Percentiles rank a stretch among this genome's conserved stretches.
Conservation (phyloP, 768 basidiomycete species). For the Suillus tomentosus region DNA sequence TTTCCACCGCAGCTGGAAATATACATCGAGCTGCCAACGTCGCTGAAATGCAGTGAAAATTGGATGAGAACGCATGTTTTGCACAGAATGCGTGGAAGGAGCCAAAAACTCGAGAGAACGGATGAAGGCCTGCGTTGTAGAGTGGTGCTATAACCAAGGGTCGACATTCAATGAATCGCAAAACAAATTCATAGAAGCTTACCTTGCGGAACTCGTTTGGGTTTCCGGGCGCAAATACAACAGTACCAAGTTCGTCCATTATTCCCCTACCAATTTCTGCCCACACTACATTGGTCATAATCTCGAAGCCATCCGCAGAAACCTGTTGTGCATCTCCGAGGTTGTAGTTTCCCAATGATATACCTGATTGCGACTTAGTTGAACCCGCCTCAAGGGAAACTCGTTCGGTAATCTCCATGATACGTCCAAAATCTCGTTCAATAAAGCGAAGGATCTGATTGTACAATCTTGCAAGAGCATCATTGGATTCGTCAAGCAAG, state of each 20-base stretch:
- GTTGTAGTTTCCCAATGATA: constrained; percentile 5
- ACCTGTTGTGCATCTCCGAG: constrained; percentile 14
- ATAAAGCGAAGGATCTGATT: constrained; percentile 82
- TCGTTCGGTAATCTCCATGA: constrained; percentile 79
- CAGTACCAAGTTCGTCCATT: constrained; percentile 78
- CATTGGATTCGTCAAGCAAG: constrained; percentile 65
- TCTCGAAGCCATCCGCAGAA: constrained; percentile 59
- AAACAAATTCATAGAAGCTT: background rate
- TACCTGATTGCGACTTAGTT: constrained; percentile 20
- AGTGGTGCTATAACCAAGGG: constrained; percentile 64
- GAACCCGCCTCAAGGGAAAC: constrained; percentile 52
- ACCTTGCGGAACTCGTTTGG: constrained; percentile 91
- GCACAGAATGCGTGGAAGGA: constrained; percentile 70
- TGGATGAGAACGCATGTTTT: constrained; percentile 71
- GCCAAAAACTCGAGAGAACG: constrained; percentile 80
- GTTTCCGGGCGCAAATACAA: constrained; percentile 89
- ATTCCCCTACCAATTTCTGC: constrained; percentile 79
- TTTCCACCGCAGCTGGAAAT: constrained; percentile 97
- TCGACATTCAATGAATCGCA: constrained; percentile 8
- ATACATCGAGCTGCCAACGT: constrained; percentile 95
- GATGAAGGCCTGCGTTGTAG: constrained; percentile 81
- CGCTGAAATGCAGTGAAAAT: constrained; percentile 73
- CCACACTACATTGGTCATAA: constrained; percentile 90
- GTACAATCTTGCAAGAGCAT: constrained; percentile 75
- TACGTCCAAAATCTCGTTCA: constrained; percentile 67